Evolutionary conservation across 1,139 yeast species (phyloP), one percentile per base, ranked within the genome.

Genomic region (Keqinozyma sinolaborantium): DNA sequence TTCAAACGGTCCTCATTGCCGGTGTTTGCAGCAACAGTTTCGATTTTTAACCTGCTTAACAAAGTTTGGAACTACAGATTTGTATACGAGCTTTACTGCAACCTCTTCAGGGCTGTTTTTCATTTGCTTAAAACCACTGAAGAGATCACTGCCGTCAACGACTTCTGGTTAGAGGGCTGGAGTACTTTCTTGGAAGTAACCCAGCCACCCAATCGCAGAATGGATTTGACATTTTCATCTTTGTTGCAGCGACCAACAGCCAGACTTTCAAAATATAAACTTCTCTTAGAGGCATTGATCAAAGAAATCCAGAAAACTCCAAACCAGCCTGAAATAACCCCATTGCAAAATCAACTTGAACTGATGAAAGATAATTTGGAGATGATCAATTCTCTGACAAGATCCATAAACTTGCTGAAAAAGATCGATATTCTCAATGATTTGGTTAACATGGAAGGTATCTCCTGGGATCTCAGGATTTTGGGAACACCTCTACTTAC

Each of bases 221-320:
- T 60, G 50, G 80, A 74, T 44, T 50, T 73, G 14, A 69, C 78
- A 0, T 68, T 73, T 28, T 41, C 56, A 10, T 76, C 83, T 0
- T 58, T 78, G 30, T 51, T 75, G 23, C 78, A 75, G 40, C 66
- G 67, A 47, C 84, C 85, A 2, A 60, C 75, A 3, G 57, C 70
- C 14, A 53, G 84, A 36, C 60, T 75, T 11, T 56, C 70, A 4
- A 73, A 76, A 41, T 78, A 78, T 44, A 62, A 65, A 30, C 52
- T 79, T 25, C 60, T 78, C 16, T 41, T 75, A 14, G 73, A 72
- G 28, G 58, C 70, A 2, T 43, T 76, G 4, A 20, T 39, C 6
- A 61, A 61, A 25, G 15, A 23, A 14, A 23, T 28, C 5, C 28
- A 25, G 21, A 16, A 14, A 7, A n/a, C n/a, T 2, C 25, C 25